Conservation (phyloP, 331 rosid species). For the Pyrus hybrid region DNA sequence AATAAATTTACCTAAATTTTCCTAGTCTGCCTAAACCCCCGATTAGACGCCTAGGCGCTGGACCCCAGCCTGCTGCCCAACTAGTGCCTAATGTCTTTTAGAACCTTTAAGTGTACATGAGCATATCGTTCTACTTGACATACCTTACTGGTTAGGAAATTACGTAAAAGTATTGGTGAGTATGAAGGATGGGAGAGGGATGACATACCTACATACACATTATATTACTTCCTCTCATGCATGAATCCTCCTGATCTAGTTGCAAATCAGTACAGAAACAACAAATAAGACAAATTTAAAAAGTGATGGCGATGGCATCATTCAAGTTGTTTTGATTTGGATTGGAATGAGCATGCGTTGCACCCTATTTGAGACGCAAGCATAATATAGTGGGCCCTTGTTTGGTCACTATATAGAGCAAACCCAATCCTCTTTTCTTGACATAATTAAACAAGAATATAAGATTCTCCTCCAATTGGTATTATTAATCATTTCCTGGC, state of each 20-base stretch:
- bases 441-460: neutral
- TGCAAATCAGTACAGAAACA: neutral
- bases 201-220: neutral
- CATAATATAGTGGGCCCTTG: slow-evolving; percentile 11
- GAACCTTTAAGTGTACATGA: too few species aligned
- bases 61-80: fast-evolving
- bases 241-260: too few species aligned
- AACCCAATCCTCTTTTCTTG: neutral
- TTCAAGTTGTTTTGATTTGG: slow-evolving; percentile 5
- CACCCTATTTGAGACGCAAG: slow-evolving; percentile 48
- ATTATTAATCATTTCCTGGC: neutral
- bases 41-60: too few species aligned
- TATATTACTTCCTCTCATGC: neutral
- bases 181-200: neutral
- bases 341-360: slow-evolving; percentile 53
- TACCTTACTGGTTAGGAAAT: too few species aligned
- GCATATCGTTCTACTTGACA: too few species aligned
- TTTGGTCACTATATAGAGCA: neutral
- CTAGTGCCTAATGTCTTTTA: too few species aligned
- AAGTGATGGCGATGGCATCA: slow-evolving; percentile 3
- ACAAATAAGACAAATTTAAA: neutral
- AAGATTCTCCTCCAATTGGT: neutral
- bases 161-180: neutral
- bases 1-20: too few species aligned
- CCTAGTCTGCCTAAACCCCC: too few species aligned